Evolutionary conservation across 192 early-diverging fungal species (phyloP).

Genomic region (Funneliformis mosseae): DNA sequence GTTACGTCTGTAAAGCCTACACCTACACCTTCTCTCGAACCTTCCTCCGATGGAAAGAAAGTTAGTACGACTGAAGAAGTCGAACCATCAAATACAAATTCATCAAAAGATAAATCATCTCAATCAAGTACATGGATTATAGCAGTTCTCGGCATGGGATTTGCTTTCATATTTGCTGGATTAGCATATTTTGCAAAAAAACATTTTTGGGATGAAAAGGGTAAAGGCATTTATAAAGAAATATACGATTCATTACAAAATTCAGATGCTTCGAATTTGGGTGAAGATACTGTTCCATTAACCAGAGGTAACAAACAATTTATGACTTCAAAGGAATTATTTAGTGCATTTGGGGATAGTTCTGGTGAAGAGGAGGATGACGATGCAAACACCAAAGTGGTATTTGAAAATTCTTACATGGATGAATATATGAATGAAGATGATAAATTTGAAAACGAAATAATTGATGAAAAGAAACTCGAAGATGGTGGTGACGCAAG

Average conservation of each 20-base stretch:
- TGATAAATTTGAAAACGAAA: slow-evolving; percentile 3
- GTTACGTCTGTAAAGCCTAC: neutral
- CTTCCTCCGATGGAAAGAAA: neutral
- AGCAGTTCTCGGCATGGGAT: neutral
- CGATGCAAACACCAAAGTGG: neutral
- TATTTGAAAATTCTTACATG: slow-evolving; percentile 29
- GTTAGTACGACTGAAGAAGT: neutral
- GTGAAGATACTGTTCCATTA: slow-evolving; percentile 20
- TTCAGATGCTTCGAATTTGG: neutral
- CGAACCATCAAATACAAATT: neutral
- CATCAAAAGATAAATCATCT: neutral
- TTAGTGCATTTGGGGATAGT: slow-evolving; percentile 39
- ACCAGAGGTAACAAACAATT: slow-evolving; percentile 23
- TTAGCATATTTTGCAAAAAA: slow-evolving; percentile 4
- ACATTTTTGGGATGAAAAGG: neutral
- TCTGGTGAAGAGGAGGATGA: slow-evolving; percentile 32
- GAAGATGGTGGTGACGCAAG: neutral
- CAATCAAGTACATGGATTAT: neutral
- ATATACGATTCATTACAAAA: neutral
- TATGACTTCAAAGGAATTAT: slow-evolving; percentile 34
- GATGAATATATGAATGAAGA: slow-evolving; percentile 31
- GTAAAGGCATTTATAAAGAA: neutral
- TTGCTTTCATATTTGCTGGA: slow-evolving; percentile 24
- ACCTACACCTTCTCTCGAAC: neutral
- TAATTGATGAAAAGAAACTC: neutral